Evolutionary conservation across 495 filamentous ascomycete species (phyloP).

Genomic region (Penicillium herquei): DNA sequence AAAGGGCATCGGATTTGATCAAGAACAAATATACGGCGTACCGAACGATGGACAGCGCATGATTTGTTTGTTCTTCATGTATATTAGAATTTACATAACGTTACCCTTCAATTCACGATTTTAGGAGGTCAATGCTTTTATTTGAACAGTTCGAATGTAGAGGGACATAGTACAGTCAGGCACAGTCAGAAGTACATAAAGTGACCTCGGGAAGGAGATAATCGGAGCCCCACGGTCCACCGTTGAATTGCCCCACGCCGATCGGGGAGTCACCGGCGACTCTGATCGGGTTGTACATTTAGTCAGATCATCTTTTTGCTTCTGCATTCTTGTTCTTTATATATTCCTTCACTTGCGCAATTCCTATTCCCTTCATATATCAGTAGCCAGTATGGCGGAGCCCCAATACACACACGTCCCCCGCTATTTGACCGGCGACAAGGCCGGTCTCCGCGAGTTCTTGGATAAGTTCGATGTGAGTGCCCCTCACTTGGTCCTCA

Average conservation of each 20-base stretch:
- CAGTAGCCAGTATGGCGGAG: conserved; percentile 14
- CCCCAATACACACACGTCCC: conserved; percentile 39
- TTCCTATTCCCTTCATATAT: background rate
- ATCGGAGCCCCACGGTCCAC: background rate
- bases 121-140: too few relatives aligned
- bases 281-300: conserved; percentile 18
- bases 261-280: conserved; percentile 21
- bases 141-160: too few relatives aligned
- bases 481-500: background rate
- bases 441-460: conserved; percentile 71
- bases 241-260: conserved; percentile 10
- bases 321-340: background rate
- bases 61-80: background rate
- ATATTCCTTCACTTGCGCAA: background rate
- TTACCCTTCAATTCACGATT: too few relatives aligned
- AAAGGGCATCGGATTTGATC: conserved; percentile 49
- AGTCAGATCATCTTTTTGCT: conserved; percentile 4
- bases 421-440: conserved; percentile 79
- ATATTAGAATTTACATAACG: background rate
- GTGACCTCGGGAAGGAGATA: too few relatives aligned
- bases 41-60: background rate
- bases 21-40: conserved; percentile 20
- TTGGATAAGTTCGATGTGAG: conserved; percentile 88
- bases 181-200: too few relatives aligned
- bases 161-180: too few relatives aligned